These are phyloP conservation scores for Exophiala xenobiotica DNA, from an alignment of 2,329 filamentous ascomycete species.

Conservation along the genomic window DNA sequence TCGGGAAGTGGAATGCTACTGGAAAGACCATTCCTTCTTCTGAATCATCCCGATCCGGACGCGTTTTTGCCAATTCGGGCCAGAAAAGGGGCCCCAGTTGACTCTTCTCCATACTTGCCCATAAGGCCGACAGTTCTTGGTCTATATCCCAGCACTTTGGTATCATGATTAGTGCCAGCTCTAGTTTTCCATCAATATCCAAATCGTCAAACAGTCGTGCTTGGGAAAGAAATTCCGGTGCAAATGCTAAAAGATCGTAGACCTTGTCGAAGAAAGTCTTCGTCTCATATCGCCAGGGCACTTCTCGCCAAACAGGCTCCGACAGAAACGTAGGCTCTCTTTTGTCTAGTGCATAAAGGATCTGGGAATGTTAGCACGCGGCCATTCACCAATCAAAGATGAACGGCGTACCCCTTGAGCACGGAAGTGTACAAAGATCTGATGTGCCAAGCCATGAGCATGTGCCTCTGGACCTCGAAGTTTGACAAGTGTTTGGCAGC, in stretches of 20 bases:
- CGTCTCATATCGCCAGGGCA: slow-evolving; percentile 32
- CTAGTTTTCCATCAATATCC: slow-evolving; percentile 18
- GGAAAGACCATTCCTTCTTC: slow-evolving; percentile 32
- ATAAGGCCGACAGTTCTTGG: slow-evolving; percentile 30
- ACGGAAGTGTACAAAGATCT: slow-evolving; percentile 37
- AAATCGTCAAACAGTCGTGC: slow-evolving; percentile 22
- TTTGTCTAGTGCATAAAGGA: slow-evolving; percentile 33
- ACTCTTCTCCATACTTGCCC: slow-evolving; percentile 28
- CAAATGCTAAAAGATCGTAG: slow-evolving; percentile 34
- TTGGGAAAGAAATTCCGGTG: slow-evolving; percentile 31
- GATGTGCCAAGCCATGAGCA: slow-evolving; percentile 35
- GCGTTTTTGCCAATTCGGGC: slow-evolving; percentile 29
- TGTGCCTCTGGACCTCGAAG: slow-evolving; percentile 37
- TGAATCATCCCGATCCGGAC: slow-evolving; percentile 10
- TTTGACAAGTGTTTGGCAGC: slow-evolving; percentile 36
- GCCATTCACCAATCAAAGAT: slow-evolving; percentile 11
- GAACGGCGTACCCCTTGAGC: slow-evolving; percentile 26
- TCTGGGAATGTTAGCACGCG: slow-evolving; percentile 27
- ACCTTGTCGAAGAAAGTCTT: slow-evolving; percentile 34
- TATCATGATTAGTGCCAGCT: slow-evolving; percentile 26
- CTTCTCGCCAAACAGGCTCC: slow-evolving; percentile 34
- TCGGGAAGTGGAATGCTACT: slow-evolving; percentile 34
- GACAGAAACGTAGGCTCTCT: slow-evolving; percentile 33
- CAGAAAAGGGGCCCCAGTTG: slow-evolving; percentile 34
- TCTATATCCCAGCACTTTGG: slow-evolving; percentile 35